A percentile compares a stretch with the other conserved stretches of the same genome.
phyloP scores from a whole-genome alignment of 306 rosid genomes.

The Pachyrhizus erosus region DNA sequence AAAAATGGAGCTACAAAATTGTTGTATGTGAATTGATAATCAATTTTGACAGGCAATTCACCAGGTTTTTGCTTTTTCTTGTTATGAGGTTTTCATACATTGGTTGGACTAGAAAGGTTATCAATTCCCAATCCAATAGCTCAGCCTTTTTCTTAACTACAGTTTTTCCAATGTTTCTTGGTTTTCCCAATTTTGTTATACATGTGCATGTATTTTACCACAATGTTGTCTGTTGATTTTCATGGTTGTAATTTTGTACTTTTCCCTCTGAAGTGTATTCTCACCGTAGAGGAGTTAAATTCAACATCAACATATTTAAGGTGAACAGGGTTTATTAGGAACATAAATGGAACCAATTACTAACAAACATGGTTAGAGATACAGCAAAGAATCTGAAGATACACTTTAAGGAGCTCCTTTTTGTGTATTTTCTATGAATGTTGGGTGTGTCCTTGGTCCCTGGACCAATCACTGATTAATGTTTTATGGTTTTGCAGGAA shows the following conservation, averaged over 20 bases:
- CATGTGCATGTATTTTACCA: not conserved
- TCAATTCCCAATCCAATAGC: not conserved
- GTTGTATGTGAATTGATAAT: not conserved
- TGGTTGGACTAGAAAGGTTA: not conserved
- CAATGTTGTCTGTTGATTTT: not conserved
- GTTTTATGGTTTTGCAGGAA: not conserved
- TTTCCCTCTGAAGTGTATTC: not conserved
- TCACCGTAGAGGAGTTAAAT: not conserved
- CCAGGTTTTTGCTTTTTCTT: not conserved
- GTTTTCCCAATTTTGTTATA: not conserved
- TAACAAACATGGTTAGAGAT: not conserved
- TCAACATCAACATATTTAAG: not conserved
- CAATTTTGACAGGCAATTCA: not conserved
- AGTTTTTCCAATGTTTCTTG: not conserved
- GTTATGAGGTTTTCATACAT: not conserved
- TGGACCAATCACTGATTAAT: not conserved
- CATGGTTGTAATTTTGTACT: not conserved
- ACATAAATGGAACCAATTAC: constrained; percentile 21
- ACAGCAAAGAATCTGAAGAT: not conserved
- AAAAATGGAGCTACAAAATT: not conserved
- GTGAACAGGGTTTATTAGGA: constrained; percentile 11
- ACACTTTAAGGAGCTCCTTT: not conserved
- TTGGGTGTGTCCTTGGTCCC: not conserved
- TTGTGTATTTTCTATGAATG: not conserved
- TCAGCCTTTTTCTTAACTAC: not conserved